Conservation (phyloP, 208 protist species). For the Angomonas ambiguus region DNA sequence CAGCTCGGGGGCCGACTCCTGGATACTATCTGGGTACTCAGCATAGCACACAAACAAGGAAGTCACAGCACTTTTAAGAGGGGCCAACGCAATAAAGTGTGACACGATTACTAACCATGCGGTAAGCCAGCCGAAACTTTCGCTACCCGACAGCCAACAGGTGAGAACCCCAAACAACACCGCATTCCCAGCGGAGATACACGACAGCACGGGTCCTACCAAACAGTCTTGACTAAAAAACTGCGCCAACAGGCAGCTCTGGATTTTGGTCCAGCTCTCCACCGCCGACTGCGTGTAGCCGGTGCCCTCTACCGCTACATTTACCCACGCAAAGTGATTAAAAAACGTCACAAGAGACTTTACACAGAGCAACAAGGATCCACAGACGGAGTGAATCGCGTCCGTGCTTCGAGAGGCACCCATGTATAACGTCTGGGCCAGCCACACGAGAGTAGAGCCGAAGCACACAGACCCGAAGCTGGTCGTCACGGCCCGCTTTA, state of each 20-base stretch:
- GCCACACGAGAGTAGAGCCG: conserved; percentile 73
- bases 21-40: conserved; percentile 61
- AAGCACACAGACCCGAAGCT: conserved; percentile 88
- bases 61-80: conserved; percentile 49
- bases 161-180: conserved; percentile 22
- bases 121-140: conserved; percentile 14
- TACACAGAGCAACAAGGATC: conserved; percentile 40
- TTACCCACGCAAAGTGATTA: conserved; percentile 87
- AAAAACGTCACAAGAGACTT: conserved; percentile 74
- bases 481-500: conserved; percentile 38
- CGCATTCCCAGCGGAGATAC: conserved; percentile 28
- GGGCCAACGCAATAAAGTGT: conserved; percentile 30
- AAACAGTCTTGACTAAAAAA: conserved; percentile 76
- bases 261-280: conserved; percentile 53
- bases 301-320: conserved; percentile 86
- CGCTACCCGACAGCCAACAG: conserved; percentile 36
- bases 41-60: conserved; percentile 86
- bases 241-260: conserved; percentile 61
- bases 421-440: conserved; percentile 11
- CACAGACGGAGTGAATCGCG: neutral
- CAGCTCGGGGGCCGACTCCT: conserved; percentile 37
- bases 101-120: neutral
- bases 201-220: conserved; percentile 26
- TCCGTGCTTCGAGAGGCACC: neutral
- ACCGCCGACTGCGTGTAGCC: conserved; percentile 72